These are phyloP conservation scores for Sextonia rubra DNA, from an alignment of 164 flowering plant genomes.

Conservation along the genomic window DNA sequence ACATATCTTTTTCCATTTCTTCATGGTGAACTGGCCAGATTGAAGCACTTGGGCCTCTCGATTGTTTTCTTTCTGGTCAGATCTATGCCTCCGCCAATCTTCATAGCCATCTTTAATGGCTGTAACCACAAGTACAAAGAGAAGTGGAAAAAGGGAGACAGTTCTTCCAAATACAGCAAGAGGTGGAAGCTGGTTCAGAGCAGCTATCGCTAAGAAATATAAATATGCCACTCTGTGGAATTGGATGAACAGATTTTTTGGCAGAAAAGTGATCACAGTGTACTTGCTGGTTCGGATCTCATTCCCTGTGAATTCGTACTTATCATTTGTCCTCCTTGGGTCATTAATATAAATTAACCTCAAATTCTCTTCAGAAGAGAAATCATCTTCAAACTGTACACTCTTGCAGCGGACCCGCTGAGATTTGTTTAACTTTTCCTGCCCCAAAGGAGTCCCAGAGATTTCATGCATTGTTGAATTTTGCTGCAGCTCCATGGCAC, in stretches of 20 bases:
- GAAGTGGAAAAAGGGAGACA: conserved; percentile 84
- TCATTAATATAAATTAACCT: conserved; percentile 72
- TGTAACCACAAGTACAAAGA: conserved; percentile 83
- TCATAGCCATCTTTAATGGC: conserved; percentile 96
- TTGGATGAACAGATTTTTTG: conserved; percentile 88
- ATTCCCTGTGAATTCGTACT: conserved; percentile 80
- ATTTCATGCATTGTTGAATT: conserved; percentile 39
- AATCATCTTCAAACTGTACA: conserved; percentile 46
- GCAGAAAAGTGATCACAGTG: conserved; percentile 75
- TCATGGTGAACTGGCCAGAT: conserved; percentile 40
- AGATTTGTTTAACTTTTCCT: conserved; percentile 41
- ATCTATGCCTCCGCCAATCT: conserved; percentile 92
- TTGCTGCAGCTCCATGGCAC: conserved; percentile 51
- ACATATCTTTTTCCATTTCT: conserved; percentile 68
- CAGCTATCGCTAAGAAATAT: conserved; percentile 87
- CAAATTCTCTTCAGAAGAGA: conserved; percentile 41
- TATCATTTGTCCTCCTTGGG: conserved; percentile 72
- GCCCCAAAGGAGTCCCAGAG: conserved; percentile 37
- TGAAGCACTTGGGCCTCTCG: conserved; percentile 61
- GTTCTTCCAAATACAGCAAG: conserved; percentile 97
- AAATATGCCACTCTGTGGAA: conserved; percentile 88
- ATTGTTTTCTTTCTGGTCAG: conserved; percentile 80
- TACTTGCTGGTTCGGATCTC: conserved; percentile 87
- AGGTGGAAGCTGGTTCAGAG: conserved; percentile 91
- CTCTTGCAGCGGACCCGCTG: conserved; percentile 51